Conservation (phyloP, 2,329 filamentous ascomycete species). For the Claviceps pazoutovae region DNA sequence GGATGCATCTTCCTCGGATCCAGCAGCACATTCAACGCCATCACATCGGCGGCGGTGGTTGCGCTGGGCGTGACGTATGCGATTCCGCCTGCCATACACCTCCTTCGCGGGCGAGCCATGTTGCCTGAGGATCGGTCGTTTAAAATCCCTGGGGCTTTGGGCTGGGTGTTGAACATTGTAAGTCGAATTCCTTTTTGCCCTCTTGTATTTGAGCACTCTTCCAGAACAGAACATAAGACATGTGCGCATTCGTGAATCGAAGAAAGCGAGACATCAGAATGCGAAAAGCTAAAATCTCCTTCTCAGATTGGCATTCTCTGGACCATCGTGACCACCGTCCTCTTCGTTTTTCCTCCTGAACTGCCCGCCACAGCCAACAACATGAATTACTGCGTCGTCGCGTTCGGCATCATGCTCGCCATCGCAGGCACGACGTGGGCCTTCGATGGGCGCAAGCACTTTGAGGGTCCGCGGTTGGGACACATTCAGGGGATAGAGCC, state of each 20-base stretch:
- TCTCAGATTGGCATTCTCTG: constrained; percentile 42
- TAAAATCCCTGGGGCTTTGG: constrained; percentile 20
- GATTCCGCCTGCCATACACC: constrained; percentile 59
- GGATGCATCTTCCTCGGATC: constrained; percentile 59
- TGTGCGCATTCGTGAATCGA: too few species aligned
- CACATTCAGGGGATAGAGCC: constrained; percentile 5
- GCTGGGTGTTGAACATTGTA: constrained; percentile 23
- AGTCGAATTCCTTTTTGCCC: neutral
- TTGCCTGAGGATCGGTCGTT: constrained; percentile 37
- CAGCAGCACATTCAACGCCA: constrained; percentile 54
- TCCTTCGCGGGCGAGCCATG: constrained; percentile 49
- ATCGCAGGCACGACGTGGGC: constrained; percentile 31
- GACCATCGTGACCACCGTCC: constrained; percentile 53
- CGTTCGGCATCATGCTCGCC: constrained; percentile 32
- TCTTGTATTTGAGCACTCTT: too few species aligned
- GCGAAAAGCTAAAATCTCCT: too few species aligned
- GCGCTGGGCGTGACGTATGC: constrained; percentile 61
- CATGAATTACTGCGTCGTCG: constrained; percentile 48
- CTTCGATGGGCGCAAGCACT: constrained; percentile 33
- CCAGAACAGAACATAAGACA: too few species aligned
- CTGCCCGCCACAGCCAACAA: constrained; percentile 48
- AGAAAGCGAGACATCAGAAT: too few species aligned
- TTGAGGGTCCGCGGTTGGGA: constrained; percentile 21
- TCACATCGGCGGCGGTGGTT: constrained; percentile 59
- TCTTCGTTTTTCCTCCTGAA: constrained; percentile 62